Conservation (phyloP, 1,139 yeast species). For the Kodamaea suecica region DNA sequence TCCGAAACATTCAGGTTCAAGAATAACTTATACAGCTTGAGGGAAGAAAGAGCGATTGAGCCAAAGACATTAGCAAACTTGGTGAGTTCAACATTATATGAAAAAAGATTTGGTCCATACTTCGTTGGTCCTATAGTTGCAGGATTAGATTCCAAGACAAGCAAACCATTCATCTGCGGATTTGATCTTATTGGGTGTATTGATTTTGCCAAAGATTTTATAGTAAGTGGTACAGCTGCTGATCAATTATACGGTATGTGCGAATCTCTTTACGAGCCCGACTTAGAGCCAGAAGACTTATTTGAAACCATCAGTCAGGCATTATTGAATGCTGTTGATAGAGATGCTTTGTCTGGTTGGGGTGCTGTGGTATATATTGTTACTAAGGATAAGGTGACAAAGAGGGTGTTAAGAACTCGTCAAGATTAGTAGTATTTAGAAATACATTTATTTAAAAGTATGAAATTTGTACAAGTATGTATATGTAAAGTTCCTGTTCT, state of each 20-base stretch:
- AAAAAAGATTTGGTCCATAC: slow-evolving; percentile 93
- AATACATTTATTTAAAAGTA: not conserved
- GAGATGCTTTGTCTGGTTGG: slow-evolving; percentile 98
- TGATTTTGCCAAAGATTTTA: slow-evolving; percentile 91
- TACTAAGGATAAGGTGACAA: slow-evolving; percentile 87
- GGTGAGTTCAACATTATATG: slow-evolving; percentile 86
- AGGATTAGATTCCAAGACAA: slow-evolving; percentile 79
- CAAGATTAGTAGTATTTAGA: slow-evolving; percentile 65
- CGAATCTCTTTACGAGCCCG: slow-evolving; percentile 93
- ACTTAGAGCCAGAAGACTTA: slow-evolving; percentile 89
- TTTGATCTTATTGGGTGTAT: slow-evolving; percentile 96
- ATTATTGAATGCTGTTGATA: slow-evolving; percentile 87
- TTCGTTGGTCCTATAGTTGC: slow-evolving; percentile 97
- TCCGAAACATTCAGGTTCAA: slow-evolving; percentile 78
- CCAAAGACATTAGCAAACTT: slow-evolving; percentile 92
- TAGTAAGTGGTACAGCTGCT: slow-evolving; percentile 94
- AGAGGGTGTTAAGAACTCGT: slow-evolving; percentile 85
- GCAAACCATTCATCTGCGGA: slow-evolving; percentile 89
- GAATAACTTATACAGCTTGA: slow-evolving; percentile 82
- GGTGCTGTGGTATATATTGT: slow-evolving; percentile 94
- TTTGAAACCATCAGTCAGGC: slow-evolving; percentile 97
- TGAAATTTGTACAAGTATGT: not conserved
- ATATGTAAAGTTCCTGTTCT: not conserved
- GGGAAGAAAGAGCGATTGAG: slow-evolving; percentile 89
- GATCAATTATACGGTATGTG: slow-evolving; percentile 99